These are phyloP conservation scores for Tinospora cordifolia DNA, from an alignment of 164 flowering plant species.

Conservation along the genomic window DNA sequence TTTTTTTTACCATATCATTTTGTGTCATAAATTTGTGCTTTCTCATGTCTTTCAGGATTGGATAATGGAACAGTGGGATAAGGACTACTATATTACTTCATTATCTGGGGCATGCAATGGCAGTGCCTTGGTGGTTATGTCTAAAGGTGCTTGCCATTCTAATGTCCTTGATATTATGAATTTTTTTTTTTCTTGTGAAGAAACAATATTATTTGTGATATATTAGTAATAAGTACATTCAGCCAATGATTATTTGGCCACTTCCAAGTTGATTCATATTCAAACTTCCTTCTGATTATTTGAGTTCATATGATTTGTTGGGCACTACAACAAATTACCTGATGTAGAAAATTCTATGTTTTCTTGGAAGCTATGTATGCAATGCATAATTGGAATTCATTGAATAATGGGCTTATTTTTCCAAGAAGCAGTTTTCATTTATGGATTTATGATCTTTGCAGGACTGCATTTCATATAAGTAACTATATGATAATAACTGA, in stretches of 20 bases:
- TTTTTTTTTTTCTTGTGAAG: too few relatives aligned
- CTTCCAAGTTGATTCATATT: too few relatives aligned
- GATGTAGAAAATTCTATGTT: background rate
- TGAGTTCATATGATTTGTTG: background rate
- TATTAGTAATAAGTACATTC: too few relatives aligned
- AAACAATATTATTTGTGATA: too few relatives aligned
- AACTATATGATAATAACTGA: too few relatives aligned
- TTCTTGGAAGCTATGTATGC: too few relatives aligned
- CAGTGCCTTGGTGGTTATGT: conserved; percentile 54
- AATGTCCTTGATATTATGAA: background rate
- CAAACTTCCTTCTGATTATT: background rate
- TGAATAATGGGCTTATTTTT: too few relatives aligned
- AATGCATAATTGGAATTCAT: too few relatives aligned
- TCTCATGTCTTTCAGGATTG: conserved; percentile 33
- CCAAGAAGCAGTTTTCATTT: too few relatives aligned
- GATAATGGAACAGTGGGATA: conserved; percentile 59
- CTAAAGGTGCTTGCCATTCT: conserved; percentile 33
- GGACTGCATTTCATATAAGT: too few relatives aligned
- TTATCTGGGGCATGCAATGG: conserved; percentile 48
- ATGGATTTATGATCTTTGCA: too few relatives aligned
- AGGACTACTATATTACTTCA: conserved; percentile 48
- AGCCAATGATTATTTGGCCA: too few relatives aligned
- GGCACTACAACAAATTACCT: background rate
- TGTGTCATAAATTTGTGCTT: background rate
- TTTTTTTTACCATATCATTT: background rate